Conservation (phyloP, 495 filamentous ascomycete species). For the Wilcoxina mikolae region DNA sequence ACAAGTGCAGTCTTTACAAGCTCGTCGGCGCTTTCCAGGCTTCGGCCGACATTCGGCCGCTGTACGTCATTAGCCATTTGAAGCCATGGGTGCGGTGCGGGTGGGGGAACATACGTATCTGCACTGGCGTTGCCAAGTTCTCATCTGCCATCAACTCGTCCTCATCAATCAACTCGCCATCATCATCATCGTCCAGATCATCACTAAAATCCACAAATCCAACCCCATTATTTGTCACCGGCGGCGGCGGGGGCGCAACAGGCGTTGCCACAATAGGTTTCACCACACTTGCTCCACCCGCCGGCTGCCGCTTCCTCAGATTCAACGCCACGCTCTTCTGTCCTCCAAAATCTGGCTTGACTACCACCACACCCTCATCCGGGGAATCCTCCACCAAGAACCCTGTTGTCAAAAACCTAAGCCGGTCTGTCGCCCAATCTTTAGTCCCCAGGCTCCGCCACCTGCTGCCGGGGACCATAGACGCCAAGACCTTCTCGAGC, state of each 20-base stretch:
- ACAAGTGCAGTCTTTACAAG: slow-evolving; percentile 97
- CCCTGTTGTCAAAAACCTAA: slow-evolving; percentile 72
- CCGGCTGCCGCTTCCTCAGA: slow-evolving; percentile 49
- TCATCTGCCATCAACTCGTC: slow-evolving; percentile 70
- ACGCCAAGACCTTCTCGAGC: slow-evolving; percentile 50
- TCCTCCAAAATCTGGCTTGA: slow-evolving; percentile 54
- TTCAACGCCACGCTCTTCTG: slow-evolving; percentile 56
- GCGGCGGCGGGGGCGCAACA: slow-evolving; percentile 9
- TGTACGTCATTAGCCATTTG: slow-evolving; percentile 28
- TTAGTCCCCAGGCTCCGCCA: slow-evolving; percentile 33
- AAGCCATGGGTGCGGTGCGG: not conserved
- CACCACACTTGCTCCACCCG: slow-evolving; percentile 21
- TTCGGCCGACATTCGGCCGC: slow-evolving; percentile 72
- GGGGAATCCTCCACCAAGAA: slow-evolving; percentile 44
- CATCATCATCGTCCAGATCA: slow-evolving; percentile 48
- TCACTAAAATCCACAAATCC: slow-evolving; percentile 60
- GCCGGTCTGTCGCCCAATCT: slow-evolving; percentile 33
- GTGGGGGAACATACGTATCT: slow-evolving; percentile 49
- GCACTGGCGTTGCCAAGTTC: slow-evolving; percentile 55
- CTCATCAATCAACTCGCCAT: slow-evolving; percentile 82
- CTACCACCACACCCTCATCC: slow-evolving; percentile 37
- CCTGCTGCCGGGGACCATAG: slow-evolving; percentile 54
- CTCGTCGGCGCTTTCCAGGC: slow-evolving; percentile 68
- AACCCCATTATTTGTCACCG: slow-evolving; percentile 37
- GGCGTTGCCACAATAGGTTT: slow-evolving; percentile 14